These are phyloP conservation scores for Ogataea corticis DNA, from an alignment of 805 yeast genomes.

Conservation along the genomic window DNA sequence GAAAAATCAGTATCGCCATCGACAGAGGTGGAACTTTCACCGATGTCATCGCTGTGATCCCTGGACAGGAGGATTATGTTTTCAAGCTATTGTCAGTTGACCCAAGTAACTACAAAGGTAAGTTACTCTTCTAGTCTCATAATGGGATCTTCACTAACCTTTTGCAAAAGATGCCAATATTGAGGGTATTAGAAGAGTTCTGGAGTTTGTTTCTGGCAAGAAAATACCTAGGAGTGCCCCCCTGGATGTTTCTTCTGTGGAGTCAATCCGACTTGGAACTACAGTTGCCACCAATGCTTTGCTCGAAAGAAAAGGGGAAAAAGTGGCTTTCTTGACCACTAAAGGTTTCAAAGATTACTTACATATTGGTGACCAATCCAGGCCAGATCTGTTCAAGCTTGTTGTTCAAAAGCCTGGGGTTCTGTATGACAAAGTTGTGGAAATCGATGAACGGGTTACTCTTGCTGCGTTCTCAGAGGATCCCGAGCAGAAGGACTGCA, in stretches of 20 bases:
- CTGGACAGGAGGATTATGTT: slow-evolving; percentile 38
- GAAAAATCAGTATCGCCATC: slow-evolving; percentile 8
- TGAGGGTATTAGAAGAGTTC: slow-evolving; percentile 25
- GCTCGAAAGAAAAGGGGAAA: slow-evolving; percentile 21
- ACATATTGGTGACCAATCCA: slow-evolving; percentile 33
- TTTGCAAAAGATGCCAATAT: slow-evolving; percentile 29
- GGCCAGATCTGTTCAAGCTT: slow-evolving; percentile 24
- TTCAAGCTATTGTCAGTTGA: slow-evolving; percentile 29
- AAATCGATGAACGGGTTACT: slow-evolving; percentile 22
- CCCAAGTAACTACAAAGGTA: slow-evolving; percentile 20
- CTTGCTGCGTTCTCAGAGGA: slow-evolving; percentile 26
- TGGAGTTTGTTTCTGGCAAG: slow-evolving; percentile 14
- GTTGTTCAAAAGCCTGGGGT: slow-evolving; percentile 18
- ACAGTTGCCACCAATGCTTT: slow-evolving; percentile 27
- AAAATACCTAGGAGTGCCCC: slow-evolving; percentile 17
- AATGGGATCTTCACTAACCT: not conserved
- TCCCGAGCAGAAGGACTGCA: slow-evolving; percentile 13
- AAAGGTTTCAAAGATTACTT: slow-evolving; percentile 32
- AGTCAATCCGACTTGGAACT: slow-evolving; percentile 25
- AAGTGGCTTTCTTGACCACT: slow-evolving; percentile 25
- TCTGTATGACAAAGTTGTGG: slow-evolving; percentile 18
- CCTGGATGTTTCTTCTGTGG: slow-evolving; percentile 17
- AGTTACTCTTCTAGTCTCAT: not conserved
- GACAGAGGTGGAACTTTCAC: slow-evolving; percentile 45
- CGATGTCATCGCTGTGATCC: slow-evolving; percentile 46